These are phyloP conservation scores for Monilinia vaccinii-corymbosi DNA, from an alignment of 2,329 filamentous ascomycete genomes.

Conservation along the genomic window DNA sequence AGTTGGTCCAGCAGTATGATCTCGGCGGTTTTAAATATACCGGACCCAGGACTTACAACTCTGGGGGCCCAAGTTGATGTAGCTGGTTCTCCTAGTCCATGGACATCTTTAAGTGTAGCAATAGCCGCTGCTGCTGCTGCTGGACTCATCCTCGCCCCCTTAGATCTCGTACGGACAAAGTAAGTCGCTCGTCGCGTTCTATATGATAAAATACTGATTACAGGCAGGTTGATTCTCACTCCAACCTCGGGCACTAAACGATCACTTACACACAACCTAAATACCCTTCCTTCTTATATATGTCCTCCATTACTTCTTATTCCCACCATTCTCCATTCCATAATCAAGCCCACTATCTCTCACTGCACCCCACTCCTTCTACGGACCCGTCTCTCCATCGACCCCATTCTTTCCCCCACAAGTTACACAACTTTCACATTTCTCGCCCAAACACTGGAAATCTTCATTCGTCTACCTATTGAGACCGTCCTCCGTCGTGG, in stretches of 20 bases:
- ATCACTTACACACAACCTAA: slow-evolving; percentile 63
- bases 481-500: slow-evolving; percentile 87
- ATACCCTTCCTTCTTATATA: slow-evolving; percentile 67
- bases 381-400: slow-evolving; percentile 74
- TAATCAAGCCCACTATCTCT: slow-evolving; percentile 73
- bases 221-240: slow-evolving; percentile 67
- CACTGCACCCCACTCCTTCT: slow-evolving; percentile 78
- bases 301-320: slow-evolving; percentile 63
- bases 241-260: slow-evolving; percentile 68
- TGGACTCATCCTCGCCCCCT: slow-evolving; percentile 71
- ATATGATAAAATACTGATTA: slow-evolving; percentile 24
- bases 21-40: slow-evolving; percentile 83
- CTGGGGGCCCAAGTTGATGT: slow-evolving; percentile 42
- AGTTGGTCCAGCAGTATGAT: slow-evolving; percentile 86
- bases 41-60: slow-evolving; percentile 62
- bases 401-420: slow-evolving; percentile 70
- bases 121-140: slow-evolving; percentile 58
- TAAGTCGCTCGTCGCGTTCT: slow-evolving; percentile 16
- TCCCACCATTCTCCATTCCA: slow-evolving; percentile 80
- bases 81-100: slow-evolving; percentile 73
- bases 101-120: slow-evolving; percentile 69
- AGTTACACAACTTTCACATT: slow-evolving; percentile 79
- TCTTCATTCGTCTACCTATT: slow-evolving; percentile 79
- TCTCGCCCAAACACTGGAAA: slow-evolving; percentile 65
- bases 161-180: slow-evolving; percentile 82